These are phyloP conservation scores for Curvularia sp. DNA, from an alignment of 2,329 filamentous ascomycete species.

Conservation along the genomic window DNA sequence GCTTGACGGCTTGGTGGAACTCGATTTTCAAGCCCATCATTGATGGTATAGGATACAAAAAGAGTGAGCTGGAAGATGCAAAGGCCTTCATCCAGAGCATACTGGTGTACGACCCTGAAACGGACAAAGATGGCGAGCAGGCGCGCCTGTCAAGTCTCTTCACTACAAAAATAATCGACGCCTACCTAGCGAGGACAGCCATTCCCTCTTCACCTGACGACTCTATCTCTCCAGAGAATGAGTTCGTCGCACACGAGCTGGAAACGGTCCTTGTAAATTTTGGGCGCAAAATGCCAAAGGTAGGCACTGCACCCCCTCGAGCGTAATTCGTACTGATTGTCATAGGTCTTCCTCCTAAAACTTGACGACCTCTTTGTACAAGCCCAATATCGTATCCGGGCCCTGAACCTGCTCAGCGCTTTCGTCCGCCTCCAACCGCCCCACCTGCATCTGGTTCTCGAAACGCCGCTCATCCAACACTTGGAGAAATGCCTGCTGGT, in stretches of 20 bases:
- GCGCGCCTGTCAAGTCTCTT: conserved; percentile 58
- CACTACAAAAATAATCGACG: conserved; percentile 59
- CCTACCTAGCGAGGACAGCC: conserved; percentile 54
- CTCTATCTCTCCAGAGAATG: conserved; percentile 53
- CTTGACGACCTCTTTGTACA: conserved; percentile 72
- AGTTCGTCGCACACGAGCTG: conserved; percentile 57
- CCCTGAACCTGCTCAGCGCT: conserved; percentile 71
- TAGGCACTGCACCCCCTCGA: conserved; percentile 27
- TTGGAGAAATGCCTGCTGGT: conserved; percentile 76
- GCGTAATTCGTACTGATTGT: conserved; percentile 16
- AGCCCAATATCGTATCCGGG: conserved; percentile 67
- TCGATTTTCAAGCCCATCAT: conserved; percentile 64
- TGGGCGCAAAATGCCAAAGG: conserved; percentile 73
- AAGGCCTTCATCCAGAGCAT: conserved; percentile 70
- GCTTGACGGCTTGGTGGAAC: conserved; percentile 76
- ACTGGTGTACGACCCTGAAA: conserved; percentile 67
- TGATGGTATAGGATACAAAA: conserved; percentile 66
- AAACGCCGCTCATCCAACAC: conserved; percentile 75
- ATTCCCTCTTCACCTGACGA: conserved; percentile 48
- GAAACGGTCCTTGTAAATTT: conserved; percentile 61
- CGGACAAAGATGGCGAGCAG: conserved; percentile 57
- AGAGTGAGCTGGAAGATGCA: conserved; percentile 68
- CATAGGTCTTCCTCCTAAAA: conserved; percentile 69
- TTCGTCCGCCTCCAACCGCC: conserved; percentile 80
- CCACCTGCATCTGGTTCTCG: conserved; percentile 74